Percentiles rank a stretch among this genome's conserved stretches.
Conservation (phyloP, 306 rosid genomes). For the Begonia loranthoides region DNA sequence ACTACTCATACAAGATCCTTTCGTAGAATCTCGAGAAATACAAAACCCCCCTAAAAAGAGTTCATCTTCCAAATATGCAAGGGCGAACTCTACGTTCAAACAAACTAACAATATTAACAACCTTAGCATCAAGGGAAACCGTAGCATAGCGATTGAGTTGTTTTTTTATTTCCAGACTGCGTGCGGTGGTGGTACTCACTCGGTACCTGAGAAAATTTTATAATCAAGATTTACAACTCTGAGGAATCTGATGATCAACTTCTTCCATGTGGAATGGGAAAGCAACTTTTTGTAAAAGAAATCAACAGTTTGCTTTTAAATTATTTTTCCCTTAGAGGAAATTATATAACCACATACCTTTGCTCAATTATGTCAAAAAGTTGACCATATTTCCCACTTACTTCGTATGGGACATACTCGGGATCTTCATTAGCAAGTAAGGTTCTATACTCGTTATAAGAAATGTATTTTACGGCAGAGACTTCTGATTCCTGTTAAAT, state of each 20-base stretch:
- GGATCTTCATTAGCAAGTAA: constrained; percentile 62
- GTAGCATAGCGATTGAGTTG: constrained; percentile 71
- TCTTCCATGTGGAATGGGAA: no score
- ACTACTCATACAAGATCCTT: no score
- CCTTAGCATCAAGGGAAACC: constrained; percentile 65
- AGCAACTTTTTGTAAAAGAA: no score
- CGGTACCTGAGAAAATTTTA: constrained; percentile 53
- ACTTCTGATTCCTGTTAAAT: constrained; percentile 71
- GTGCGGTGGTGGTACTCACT: constrained; percentile 32
- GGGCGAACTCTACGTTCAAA: no score
- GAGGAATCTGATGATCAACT: no score
- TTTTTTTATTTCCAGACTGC: constrained; percentile 52
- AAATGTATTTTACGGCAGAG: constrained; percentile 78
- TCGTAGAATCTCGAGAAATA: no score
- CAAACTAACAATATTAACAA: constrained; percentile 11
- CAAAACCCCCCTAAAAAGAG: no score
- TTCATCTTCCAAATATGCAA: no score
- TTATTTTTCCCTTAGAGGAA: no score
- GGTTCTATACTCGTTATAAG: constrained; percentile 53
- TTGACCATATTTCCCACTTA: constrained; percentile 59
- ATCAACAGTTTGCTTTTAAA: no score
- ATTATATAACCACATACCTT: constrained; percentile 28
- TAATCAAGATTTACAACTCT: no score
- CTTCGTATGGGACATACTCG: constrained; percentile 61
- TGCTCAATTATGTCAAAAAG: constrained; percentile 61